These are phyloP conservation scores for Starmerella powellii DNA, from an alignment of 805 yeast genomes.

Conservation along the genomic window DNA sequence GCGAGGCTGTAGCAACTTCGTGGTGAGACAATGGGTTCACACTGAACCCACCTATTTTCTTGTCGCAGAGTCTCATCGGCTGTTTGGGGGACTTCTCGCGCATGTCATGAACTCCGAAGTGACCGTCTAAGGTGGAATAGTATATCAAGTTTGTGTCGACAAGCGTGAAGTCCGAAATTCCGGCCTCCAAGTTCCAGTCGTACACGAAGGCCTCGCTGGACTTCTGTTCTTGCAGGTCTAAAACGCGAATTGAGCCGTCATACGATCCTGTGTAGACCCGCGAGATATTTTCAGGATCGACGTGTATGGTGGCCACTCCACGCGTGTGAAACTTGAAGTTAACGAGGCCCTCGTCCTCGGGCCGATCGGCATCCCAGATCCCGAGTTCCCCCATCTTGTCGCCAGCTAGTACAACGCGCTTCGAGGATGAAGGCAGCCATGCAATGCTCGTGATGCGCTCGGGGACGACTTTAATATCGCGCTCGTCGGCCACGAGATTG, in stretches of 20 bases:
- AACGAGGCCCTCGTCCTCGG: conserved; percentile 36
- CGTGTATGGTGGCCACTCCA: conserved; percentile 51
- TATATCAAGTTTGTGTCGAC: conserved; percentile 48
- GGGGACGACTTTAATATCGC: conserved; percentile 50
- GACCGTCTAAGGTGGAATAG: conserved; percentile 70
- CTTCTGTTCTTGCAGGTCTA: conserved; percentile 52
- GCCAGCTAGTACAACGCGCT: conserved; percentile 66
- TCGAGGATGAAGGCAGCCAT: conserved; percentile 61
- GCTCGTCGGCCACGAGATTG: conserved; percentile 45
- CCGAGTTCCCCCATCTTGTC: conserved; percentile 83
- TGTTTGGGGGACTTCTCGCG: conserved; percentile 36
- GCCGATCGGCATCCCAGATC: conserved; percentile 61
- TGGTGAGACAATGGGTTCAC: conserved; percentile 56
- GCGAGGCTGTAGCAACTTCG: conserved; percentile 75
- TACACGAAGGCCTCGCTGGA: conserved; percentile 51
- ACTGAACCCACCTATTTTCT: conserved; percentile 82
- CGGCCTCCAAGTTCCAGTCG: conserved; percentile 37
- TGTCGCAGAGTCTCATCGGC: conserved; percentile 46
- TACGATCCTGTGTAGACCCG: conserved; percentile 63
- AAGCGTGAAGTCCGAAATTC: conserved; percentile 63
- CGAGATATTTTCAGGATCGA: conserved; percentile 39
- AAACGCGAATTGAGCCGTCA: conserved; percentile 71
- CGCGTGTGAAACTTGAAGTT: conserved; percentile 66
- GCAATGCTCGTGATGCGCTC: conserved; percentile 62
- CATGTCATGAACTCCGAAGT: conserved; percentile 60